Evolutionary conservation across 2,329 filamentous ascomycete genomes (phyloP).

Genomic region (Monilinia aucupariae): DNA sequence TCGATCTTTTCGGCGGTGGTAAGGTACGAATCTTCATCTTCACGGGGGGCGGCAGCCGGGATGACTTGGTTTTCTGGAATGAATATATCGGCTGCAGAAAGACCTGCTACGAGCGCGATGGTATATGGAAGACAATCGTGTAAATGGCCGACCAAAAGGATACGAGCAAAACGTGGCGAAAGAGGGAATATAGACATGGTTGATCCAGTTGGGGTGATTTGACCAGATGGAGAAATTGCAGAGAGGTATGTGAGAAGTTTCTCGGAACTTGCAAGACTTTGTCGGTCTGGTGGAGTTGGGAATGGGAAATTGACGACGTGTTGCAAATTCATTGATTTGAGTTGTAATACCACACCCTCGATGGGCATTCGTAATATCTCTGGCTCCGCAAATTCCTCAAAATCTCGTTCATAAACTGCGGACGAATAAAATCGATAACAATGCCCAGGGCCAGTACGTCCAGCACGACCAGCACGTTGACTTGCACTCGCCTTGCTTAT

Average conservation of each 20-base stretch:
- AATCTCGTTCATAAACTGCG: slow-evolving; percentile 86
- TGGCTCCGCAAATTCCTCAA: slow-evolving; percentile 77
- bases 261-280: slow-evolving; percentile 76
- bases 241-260: slow-evolving; percentile 80
- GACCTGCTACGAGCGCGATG: slow-evolving; percentile 78
- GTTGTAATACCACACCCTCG: slow-evolving; percentile 84
- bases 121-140: slow-evolving; percentile 80
- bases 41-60: slow-evolving; percentile 46
- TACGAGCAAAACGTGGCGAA: slow-evolving; percentile 84
- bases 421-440: slow-evolving; percentile 94
- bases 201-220: slow-evolving; percentile 74
- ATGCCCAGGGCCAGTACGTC: slow-evolving; percentile 90
- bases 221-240: slow-evolving; percentile 65
- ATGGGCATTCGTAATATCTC: slow-evolving; percentile 89
- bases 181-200: slow-evolving; percentile 86
- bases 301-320: slow-evolving; percentile 93
- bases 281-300: slow-evolving; percentile 77
- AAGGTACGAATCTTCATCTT: slow-evolving; percentile 46
- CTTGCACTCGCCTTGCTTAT: slow-evolving; percentile 95
- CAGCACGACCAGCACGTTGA: slow-evolving; percentile 87
- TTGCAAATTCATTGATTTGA: slow-evolving; percentile 91
- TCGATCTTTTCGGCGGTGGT: slow-evolving; percentile 65
- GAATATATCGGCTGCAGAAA: slow-evolving; percentile 86
- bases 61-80: slow-evolving; percentile 74
- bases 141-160: slow-evolving; percentile 80